phyloP scores from a whole-genome alignment of 495 filamentous ascomycete species.

The Penicillium silybi region DNA sequence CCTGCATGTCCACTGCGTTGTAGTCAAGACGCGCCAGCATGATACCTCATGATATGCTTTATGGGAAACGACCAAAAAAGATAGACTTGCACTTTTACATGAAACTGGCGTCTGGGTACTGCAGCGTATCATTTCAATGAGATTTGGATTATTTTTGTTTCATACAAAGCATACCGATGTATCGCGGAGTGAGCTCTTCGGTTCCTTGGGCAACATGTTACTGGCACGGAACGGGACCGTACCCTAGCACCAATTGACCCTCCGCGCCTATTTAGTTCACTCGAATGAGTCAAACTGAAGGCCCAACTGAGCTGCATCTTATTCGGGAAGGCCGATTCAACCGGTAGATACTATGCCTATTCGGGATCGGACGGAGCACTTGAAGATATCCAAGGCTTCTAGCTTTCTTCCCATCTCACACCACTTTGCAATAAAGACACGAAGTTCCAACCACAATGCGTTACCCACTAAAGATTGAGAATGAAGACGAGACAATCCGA shows the following conservation, averaged over 20 bases:
- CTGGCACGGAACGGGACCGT: background rate
- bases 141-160: background rate
- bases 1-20: background rate
- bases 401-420: background rate
- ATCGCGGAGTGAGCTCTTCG: too few species aligned
- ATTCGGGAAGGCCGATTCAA: background rate
- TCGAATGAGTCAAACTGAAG: background rate
- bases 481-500: background rate
- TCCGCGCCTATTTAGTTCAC: background rate
- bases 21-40: constrained; percentile 1
- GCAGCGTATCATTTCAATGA: background rate
- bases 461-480: background rate
- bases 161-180: background rate
- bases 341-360: background rate
- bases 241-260: background rate
- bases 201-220: too few species aligned
- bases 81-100: constrained; percentile 14
- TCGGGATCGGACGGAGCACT: background rate
- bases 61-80: constrained; percentile 26
- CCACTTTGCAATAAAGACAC: too few species aligned
- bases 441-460: background rate
- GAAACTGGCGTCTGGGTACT: constrained; percentile 13
- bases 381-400: background rate
- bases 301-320: background rate
- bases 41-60: constrained; percentile 14